Evolutionary conservation across 106 monocot genomes (phyloP), one percentile per base, ranked within the genome.

Genomic region (Phalaenopsis equestris): DNA sequence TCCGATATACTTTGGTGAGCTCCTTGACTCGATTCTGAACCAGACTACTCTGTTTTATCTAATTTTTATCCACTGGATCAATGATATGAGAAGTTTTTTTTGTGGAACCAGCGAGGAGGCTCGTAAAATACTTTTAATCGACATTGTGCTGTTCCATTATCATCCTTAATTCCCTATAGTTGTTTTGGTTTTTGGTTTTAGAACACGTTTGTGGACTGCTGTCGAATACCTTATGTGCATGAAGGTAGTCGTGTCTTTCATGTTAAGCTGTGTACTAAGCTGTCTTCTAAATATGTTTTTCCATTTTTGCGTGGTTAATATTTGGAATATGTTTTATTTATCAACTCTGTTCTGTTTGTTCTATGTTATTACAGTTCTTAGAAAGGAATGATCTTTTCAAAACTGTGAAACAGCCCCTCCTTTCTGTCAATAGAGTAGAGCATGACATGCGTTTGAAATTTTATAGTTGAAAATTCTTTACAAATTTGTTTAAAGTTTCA

Each of bases 1-100:
- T 2, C 96, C 96, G 72, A 88, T 97, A 42, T 86, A 94, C 76
- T 77, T 90, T 30, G 96, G 96, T 89, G 84, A 30, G 76, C 43
- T 52, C 21, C 67, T 57, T 55, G 0, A 19, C 12, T 24, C 5
- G 48, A 38, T 7, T 42, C 58, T 37, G 15, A 41, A 56, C 6
- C 64, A 65, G 64, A 17, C 4, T 76, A 52, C 48, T 15, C 18
- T 56, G 2, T 41, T 19, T 23, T 9, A 1, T 76, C 14, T 49
- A 43, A 19, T 52, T 76, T 30, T 49, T 76, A n/a, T 79, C 7
- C 47, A 45, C 70, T 68, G 14, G 43, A 9, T 41, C 64, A 76
- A 65, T 42, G 75, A 76, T 46, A 15, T 38, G 30, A 43, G 76
- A 23, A 11, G 41, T 46, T 49, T 79, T 19, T 19, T 41, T 43